Evolutionary conservation across 1,284 basidiomycete genomes (phyloP).

Genomic region (Papiliotrema flavescens): DNA sequence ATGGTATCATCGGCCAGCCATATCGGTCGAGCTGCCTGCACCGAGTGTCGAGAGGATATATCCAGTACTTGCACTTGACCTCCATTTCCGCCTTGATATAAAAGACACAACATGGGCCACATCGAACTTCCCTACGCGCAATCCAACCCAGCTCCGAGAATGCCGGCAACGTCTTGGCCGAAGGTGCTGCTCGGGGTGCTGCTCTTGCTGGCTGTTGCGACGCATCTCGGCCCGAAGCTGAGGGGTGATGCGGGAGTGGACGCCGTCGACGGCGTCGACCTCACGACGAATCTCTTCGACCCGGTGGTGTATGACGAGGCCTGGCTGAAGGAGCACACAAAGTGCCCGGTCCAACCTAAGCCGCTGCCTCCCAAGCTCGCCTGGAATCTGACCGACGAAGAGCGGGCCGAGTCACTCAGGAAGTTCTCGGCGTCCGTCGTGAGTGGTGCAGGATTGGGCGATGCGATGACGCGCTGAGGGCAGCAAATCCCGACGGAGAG

Average conservation of each 20-base stretch:
- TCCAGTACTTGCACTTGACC: too few species aligned
- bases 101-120: too few species aligned
- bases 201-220: slow-evolving; percentile 10
- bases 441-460: slow-evolving; percentile 9
- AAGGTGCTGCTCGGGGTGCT: slow-evolving; percentile 11
- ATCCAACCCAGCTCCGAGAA: too few species aligned
- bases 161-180: not conserved
- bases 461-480: not conserved
- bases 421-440: slow-evolving; percentile 39
- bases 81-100: too few species aligned
- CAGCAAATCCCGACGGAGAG: slow-evolving; percentile 44
- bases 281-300: not conserved
- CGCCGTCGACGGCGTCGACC: not conserved
- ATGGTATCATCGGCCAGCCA: too few species aligned
- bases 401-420: slow-evolving; percentile 24
- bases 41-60: too few species aligned
- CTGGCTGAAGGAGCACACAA: slow-evolving; percentile 9
- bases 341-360: slow-evolving; percentile 40
- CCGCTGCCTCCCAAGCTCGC: slow-evolving; percentile 28
- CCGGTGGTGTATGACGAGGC: slow-evolving; percentile 4
- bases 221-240: slow-evolving; percentile 13
- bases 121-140: too few species aligned
- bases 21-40: too few species aligned
- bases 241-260: not conserved
- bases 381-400: slow-evolving; percentile 33